phyloP scores from a whole-genome alignment of 495 filamentous ascomycete genomes.

The Aspergillus homomorphus region DNA sequence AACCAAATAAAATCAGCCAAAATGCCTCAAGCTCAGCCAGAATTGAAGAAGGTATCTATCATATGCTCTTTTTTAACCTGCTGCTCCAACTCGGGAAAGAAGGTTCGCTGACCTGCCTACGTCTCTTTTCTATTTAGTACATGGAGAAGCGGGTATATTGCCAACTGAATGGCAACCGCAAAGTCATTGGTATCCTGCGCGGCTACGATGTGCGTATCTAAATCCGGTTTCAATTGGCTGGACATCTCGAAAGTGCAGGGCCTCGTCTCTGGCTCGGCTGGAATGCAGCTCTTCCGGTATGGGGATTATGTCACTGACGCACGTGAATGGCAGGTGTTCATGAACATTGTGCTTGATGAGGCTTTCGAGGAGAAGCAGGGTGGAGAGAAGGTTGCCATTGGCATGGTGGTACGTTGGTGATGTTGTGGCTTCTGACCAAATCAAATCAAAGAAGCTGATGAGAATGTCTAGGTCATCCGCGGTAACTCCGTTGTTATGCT shows the following conservation, averaged over 20 bases:
- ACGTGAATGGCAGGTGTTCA: conserved; percentile 68
- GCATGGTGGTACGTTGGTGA: conserved; percentile 77
- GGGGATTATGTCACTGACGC: not conserved
- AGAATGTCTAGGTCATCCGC: conserved; percentile 60
- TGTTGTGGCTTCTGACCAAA: not conserved
- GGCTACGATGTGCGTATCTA: conserved; percentile 83
- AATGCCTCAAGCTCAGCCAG: conserved; percentile 98
- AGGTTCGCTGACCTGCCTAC: conserved; percentile 20
- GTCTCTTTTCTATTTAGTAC: conserved; percentile 60
- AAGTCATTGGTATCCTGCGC: conserved; percentile 89
- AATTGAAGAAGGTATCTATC: conserved; percentile 85
- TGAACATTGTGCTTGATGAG: conserved; percentile 97
- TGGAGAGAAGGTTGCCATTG: conserved; percentile 84
- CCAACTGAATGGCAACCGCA: conserved; percentile 94
- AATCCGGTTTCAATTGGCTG: not conserved
- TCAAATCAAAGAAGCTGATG: not conserved
- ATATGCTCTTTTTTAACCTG: not conserved
- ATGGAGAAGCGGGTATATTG: conserved; percentile 98
- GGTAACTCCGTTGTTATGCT: conserved; percentile 97
- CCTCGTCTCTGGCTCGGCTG: not conserved
- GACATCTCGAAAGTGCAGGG: not conserved
- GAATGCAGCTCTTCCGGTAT: not conserved
- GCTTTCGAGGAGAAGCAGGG: conserved; percentile 94
- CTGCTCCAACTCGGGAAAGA: not conserved
- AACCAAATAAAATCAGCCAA: conserved; percentile 38